These are phyloP conservation scores for Sanghuangporus sanghuang DNA, from an alignment of 1,284 basidiomycete genomes.

Conservation along the genomic window DNA sequence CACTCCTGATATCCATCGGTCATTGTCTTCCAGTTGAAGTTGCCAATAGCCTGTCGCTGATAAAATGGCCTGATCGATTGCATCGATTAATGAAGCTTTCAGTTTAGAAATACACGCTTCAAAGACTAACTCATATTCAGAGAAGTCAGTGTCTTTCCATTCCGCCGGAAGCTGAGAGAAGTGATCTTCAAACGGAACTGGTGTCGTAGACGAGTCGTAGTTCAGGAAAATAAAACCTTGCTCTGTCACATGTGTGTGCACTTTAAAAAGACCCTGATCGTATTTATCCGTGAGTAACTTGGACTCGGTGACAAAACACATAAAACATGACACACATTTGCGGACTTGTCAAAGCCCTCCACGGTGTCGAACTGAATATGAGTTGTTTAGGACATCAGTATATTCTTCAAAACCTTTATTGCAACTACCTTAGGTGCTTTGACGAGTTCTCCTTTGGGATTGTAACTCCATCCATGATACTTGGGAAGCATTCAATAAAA, in stretches of 20 bases:
- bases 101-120: not conserved
- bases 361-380: constrained; percentile 22
- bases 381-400: not conserved
- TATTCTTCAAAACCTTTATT: not conserved
- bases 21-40: constrained; percentile 21
- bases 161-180: constrained; percentile 17
- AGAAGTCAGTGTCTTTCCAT: constrained; percentile 11
- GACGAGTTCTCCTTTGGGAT: constrained; percentile 22
- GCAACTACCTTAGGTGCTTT: constrained; percentile 21
- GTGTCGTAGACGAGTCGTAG: constrained; percentile 21
- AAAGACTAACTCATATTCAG: constrained; percentile 11
- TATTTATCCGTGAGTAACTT: not conserved
- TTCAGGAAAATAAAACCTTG: constrained; percentile 25
- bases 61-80: constrained; percentile 9
- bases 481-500: not conserved
- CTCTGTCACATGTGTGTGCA: constrained; percentile 24
- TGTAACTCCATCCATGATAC: constrained; percentile 26
- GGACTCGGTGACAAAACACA: not conserved
- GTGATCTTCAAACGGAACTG: constrained; percentile 21
- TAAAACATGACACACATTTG: constrained; percentile 17
- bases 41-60: constrained; percentile 14
- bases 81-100: not conserved
- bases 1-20: constrained; percentile 27
- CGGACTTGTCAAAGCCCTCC: constrained; percentile 22
- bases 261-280: constrained; percentile 21